A percentile compares a stretch with the other conserved stretches of the same genome.
These are phyloP conservation scores for Hygrophila difformis DNA, from an alignment of 257 asterid genomes.

Conservation along the genomic window DNA sequence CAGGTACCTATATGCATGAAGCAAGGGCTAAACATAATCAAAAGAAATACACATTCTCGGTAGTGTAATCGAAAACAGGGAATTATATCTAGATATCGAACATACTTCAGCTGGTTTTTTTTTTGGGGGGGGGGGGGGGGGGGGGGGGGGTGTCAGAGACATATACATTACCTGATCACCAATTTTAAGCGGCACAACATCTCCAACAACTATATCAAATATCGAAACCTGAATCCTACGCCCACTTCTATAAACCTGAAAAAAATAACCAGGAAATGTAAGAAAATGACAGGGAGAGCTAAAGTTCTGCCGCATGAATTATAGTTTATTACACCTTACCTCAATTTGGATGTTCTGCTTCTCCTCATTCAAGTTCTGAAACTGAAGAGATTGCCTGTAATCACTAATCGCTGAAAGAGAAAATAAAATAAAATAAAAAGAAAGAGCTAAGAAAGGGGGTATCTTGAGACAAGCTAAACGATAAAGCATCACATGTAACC, in stretches of 20 bases:
- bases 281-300: conserved; percentile 6
- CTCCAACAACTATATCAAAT: conserved; percentile 90
- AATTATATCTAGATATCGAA: too few relatives aligned
- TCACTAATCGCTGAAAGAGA: conserved; percentile 70
- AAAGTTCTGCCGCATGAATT: conserved; percentile 4
- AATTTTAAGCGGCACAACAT: conserved; percentile 85
- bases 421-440: too few relatives aligned
- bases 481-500: too few relatives aligned
- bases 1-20: conserved; percentile 60
- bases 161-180: conserved; percentile 76
- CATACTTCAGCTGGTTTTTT: too few relatives aligned
- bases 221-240: conserved; percentile 71
- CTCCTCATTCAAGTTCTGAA: conserved; percentile 89
- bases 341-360: conserved; percentile 93
- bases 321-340: conserved; percentile 35
- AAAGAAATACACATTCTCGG: too few relatives aligned
- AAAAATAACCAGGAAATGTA: conserved; percentile 16
- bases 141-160: background rate
- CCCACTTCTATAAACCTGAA: conserved; percentile 80
- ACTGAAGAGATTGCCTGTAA: conserved; percentile 93
- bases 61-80: too few relatives aligned
- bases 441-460: too few relatives aligned
- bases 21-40: conserved; percentile 10
- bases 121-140: too few relatives aligned
- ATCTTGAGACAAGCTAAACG: too few relatives aligned